Base-by-base conservation (phyloP, 1,284 basidiomycete genomes). In the Malassezia restricta region DNA sequence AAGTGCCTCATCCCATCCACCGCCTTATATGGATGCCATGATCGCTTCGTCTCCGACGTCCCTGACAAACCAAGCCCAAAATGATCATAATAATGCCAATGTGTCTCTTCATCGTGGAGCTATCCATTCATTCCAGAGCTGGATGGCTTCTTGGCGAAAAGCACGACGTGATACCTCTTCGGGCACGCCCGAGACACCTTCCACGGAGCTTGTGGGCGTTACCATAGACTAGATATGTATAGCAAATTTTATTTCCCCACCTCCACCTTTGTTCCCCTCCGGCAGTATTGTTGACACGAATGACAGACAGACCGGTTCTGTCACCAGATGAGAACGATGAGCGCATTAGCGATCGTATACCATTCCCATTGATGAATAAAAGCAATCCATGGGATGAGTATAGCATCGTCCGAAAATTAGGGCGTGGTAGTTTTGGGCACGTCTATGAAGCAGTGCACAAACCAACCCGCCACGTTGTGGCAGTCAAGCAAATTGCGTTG, bases 371-470 rank as follows among this genome's bases (percentile, higher is more conserved):
- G 30, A 32, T 5, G 39, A 32, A 40, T 9, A 17, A 38, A 6
- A 5, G 8, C 9, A 33, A 28, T 5, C 53, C 53, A 5, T 62
- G 65, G 9, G 64, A 69, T 40, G 65, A 92, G 68, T 96, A 96
- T 74, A 87, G 86, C 39, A 77, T 98, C 17, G 79, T 92, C 54
- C 89, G 96, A 76, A 94, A 92, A 75, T 80, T 98, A 28, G 92
- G 92, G 8, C 92, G 88, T n/a, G 92, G 92, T 35, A 89, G 86
- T 72, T 98, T 96, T 73, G 91, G 91, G 6, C 86, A 83, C 1
- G 92, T 98, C 46, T 98, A 88, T 81, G 94, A 94, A 77, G 73
- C 62, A 27, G 84, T 90, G 65, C 89, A 98, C 76, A 87, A 88
- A 70, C 86, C 88, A 56, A 86, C 87, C 4, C 85, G 86, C 69